Evolutionary conservation across 345 rosid species (phyloP), one percentile per base, ranked within the genome.

Genomic region (Lumnitzera littorea): DNA sequence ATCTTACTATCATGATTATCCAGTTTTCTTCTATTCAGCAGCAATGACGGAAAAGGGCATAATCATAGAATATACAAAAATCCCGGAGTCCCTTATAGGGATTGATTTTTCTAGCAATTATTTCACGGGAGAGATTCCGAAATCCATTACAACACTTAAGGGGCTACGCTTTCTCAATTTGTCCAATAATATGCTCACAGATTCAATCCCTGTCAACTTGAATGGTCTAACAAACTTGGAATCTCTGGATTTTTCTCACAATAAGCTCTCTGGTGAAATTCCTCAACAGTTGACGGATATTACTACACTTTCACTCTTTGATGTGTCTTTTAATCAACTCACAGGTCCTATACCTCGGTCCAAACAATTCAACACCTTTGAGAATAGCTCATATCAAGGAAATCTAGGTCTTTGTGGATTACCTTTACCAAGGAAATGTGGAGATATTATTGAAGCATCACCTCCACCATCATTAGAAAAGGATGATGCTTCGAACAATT

Each of bases 231-330:
- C 56, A 14, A 29, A 9, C 29, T 13, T 23, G 12, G 56, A 53
- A 53, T 53, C 56, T 23, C 23, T 53, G 31, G 56, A 53, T 53
- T 31, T 53, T 23, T 53, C 56, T 23, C 17, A 15, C n/a, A 53
- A 53, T 12, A 53, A 23, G 1, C 23, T 53, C 13, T 53, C 31
- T 0, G 56, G 56, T 12, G 2, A 53, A 6, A 23, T 53, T 24
- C 56, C 56, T 5, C 56, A 20, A 11, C 15, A 53, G 16, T 15
- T 53, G 9, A 31, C 56, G 15, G 31, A 53, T 12, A 36, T 53
- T 31, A 53, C 12, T 24, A 12, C 15, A 23, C 56, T 53, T 23
- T 25, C 31, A 24, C 10, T 5, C 56, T 53, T 53, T 25, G 29
- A 53, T 53, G 31, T 53, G 14, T 53, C 56, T 53, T 14, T 23